Conservation (phyloP, 2,329 filamentous ascomycete genomes). For the Westerdykella ornata region DNA sequence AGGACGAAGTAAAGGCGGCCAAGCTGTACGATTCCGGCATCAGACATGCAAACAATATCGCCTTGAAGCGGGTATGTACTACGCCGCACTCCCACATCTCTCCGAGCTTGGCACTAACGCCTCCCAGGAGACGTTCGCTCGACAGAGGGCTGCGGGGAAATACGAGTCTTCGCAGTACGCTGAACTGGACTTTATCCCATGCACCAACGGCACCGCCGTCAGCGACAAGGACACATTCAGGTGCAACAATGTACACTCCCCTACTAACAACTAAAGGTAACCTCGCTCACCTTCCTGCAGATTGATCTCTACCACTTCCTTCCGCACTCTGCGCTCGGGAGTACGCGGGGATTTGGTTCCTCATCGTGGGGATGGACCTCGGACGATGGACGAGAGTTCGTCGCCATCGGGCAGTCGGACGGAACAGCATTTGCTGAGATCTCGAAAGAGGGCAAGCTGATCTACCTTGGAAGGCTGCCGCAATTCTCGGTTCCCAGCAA, state of each 20-base stretch:
- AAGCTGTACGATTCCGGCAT: slow-evolving; percentile 38
- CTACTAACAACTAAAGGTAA: neutral
- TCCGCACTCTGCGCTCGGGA: slow-evolving; percentile 49
- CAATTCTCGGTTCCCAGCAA: slow-evolving; percentile 42
- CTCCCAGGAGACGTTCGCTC: slow-evolving; percentile 33
- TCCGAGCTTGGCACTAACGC: slow-evolving; percentile 13
- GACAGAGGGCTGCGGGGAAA: slow-evolving; percentile 27
- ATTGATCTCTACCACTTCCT: slow-evolving; percentile 53
- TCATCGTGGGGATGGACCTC: slow-evolving; percentile 52
- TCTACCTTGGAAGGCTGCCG: slow-evolving; percentile 50
- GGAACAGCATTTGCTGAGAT: slow-evolving; percentile 52
- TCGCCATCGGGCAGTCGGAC: slow-evolving; percentile 50
- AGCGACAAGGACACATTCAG: slow-evolving; percentile 33
- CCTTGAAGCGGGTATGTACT: slow-evolving; percentile 29
- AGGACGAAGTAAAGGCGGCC: slow-evolving; percentile 30
- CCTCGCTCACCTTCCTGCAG: slow-evolving; percentile 13
- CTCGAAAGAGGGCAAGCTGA: slow-evolving; percentile 44
- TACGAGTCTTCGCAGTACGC: slow-evolving; percentile 33
- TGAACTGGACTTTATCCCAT: slow-evolving; percentile 30
- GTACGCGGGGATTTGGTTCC: slow-evolving; percentile 39
- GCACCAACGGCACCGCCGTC: slow-evolving; percentile 35
- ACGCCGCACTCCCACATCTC: neutral
- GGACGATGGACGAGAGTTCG: slow-evolving; percentile 48
- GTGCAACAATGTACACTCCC: slow-evolving; percentile 31
- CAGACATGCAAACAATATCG: slow-evolving; percentile 33